A percentile compares a stretch with the other conserved stretches of the same genome.
These are phyloP conservation scores for Aspergillus glaucus DNA, from an alignment of 2,329 filamentous ascomycete genomes.

Conservation along the genomic window DNA sequence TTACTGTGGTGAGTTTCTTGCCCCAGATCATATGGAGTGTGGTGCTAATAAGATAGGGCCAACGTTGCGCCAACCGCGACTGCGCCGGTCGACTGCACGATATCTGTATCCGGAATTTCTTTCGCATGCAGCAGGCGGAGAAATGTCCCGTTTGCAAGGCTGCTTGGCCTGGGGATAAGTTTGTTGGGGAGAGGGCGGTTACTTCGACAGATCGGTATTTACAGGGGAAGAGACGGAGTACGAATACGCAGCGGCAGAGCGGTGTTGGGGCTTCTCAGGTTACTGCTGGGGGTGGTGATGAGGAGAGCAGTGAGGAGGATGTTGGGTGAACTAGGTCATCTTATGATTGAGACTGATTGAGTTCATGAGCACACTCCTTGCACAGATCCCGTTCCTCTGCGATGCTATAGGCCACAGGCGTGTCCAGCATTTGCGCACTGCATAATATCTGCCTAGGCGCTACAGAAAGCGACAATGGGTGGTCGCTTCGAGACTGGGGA, in stretches of 20 bases:
- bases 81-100: constrained; percentile 71
- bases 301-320: neutral
- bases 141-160: constrained; percentile 57
- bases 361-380: neutral
- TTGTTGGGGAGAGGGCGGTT: constrained; percentile 49
- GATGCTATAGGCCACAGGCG: too few species aligned
- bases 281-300: neutral
- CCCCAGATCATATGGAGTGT: too few species aligned
- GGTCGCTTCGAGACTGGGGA: too few species aligned
- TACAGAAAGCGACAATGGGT: too few species aligned
- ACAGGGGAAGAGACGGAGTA: constrained; percentile 20
- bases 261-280: constrained; percentile 8
- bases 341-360: neutral
- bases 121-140: constrained; percentile 56
- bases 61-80: constrained; percentile 63
- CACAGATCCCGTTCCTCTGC: neutral
- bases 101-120: constrained; percentile 67
- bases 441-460: too few species aligned
- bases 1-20: constrained; percentile 59
- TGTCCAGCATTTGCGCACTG: too few species aligned
- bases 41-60: constrained; percentile 45
- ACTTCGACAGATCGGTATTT: constrained; percentile 23
- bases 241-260: constrained; percentile 11
- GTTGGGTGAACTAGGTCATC: too few species aligned
- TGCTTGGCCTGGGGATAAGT: constrained; percentile 46